Percentiles rank a stretch among this genome's conserved stretches.
phyloP scores from a whole-genome alignment of 2,329 filamentous ascomycete species.

The Coniochaeta sp. region DNA sequence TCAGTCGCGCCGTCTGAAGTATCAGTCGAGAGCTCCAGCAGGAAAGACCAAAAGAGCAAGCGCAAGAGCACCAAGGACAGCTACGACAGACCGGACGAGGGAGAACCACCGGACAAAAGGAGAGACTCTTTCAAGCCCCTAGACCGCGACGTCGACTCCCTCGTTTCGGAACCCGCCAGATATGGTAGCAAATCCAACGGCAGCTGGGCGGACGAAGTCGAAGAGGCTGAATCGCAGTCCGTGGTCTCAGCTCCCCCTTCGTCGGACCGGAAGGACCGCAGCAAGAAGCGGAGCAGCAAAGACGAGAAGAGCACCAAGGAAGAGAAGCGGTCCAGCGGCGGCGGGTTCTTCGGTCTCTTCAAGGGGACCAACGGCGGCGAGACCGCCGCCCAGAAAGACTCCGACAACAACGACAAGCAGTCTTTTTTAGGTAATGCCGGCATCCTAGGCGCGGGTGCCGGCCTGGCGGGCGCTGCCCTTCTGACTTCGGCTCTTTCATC shows the following conservation, averaged over 20 bases:
- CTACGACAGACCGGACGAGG: conserved; percentile 25
- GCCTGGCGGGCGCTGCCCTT: conserved; percentile 48
- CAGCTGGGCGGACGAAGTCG: conserved; percentile 33
- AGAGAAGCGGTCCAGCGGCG: conserved; percentile 20
- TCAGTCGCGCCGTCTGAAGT: conserved; percentile 29
- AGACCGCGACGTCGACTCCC: conserved; percentile 41
- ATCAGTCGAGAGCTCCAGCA: conserved; percentile 19
- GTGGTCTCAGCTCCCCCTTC: conserved; percentile 25
- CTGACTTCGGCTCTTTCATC: conserved; percentile 24
- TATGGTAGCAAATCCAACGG: conserved; percentile 30
- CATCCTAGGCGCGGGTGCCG: conserved; percentile 64
- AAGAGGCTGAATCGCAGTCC: conserved; percentile 41
- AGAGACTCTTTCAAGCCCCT: conserved; percentile 28
- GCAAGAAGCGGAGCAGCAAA: conserved; percentile 32
- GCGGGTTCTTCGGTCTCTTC: conserved; percentile 43
- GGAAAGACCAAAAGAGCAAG: conserved; percentile 22
- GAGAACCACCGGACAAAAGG: conserved; percentile 31
- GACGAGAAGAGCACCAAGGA: conserved; percentile 6
- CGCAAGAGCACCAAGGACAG: conserved; percentile 28
- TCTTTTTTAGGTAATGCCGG: conserved; percentile 70
- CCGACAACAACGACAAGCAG: conserved; percentile 31
- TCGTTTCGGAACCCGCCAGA: conserved; percentile 36
- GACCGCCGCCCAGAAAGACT: conserved; percentile 25
- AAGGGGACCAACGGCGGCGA: conserved; percentile 32
- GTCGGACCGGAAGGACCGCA: conserved; percentile 21